Evolutionary conservation across 2,329 filamentous ascomycete species (phyloP).

Genomic region (Endocalyx cinctus): DNA sequence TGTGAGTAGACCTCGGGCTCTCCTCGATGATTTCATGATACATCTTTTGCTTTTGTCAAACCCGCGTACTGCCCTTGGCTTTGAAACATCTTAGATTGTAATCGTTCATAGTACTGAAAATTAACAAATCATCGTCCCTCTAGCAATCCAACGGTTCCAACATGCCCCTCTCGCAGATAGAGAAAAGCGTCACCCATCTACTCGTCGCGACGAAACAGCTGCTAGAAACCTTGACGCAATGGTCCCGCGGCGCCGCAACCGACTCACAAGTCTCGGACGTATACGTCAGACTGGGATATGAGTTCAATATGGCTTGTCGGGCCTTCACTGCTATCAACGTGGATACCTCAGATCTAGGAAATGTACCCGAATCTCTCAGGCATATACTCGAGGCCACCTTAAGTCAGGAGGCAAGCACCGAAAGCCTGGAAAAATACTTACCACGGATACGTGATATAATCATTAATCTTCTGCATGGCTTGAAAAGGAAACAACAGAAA

Average conservation of each 20-base stretch:
- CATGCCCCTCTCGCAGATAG: constrained; percentile 86
- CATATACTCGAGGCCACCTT: constrained; percentile 92
- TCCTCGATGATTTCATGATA: no score
- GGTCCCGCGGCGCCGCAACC: constrained; percentile 87
- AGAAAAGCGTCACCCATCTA: constrained; percentile 97
- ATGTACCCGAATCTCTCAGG: constrained; percentile 86
- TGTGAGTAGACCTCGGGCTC: constrained; percentile 45
- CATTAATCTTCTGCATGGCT: constrained; percentile 89
- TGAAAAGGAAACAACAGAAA: constrained; percentile 96
- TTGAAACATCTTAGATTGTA: no score
- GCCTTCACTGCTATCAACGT: constrained; percentile 97
- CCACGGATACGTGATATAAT: constrained; percentile 97
- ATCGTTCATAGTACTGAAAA: no score
- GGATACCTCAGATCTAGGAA: constrained; percentile 88
- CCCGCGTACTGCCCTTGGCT: no score
- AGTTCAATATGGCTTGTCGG: constrained; percentile 98
- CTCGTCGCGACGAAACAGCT: constrained; percentile 97
- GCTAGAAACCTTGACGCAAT: constrained; percentile 93
- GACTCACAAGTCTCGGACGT: constrained; percentile 97
- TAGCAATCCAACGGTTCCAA: constrained; percentile 56
- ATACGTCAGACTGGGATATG: constrained; percentile 94
- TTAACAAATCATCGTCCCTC: no score
- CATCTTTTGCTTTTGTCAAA: no score
- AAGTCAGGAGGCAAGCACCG: constrained; percentile 90
- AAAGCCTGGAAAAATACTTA: constrained; percentile 89